phyloP scores from a whole-genome alignment of 257 asterid species.

The Ballota nigra region DNA sequence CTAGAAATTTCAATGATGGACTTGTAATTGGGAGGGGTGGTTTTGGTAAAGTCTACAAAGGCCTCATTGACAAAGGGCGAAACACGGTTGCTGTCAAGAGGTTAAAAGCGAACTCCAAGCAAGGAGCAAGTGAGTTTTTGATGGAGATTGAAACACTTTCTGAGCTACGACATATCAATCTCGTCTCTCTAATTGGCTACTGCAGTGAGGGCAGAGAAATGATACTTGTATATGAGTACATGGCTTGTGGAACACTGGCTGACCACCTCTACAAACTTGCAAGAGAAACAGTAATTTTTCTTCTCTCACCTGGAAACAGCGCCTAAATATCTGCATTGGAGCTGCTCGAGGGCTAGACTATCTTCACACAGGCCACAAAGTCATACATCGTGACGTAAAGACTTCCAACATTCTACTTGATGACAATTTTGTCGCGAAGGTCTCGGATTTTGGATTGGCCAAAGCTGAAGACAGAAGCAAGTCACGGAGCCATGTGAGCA shows the following conservation, averaged over 20 bases:
- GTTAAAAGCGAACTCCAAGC: slow-evolving; percentile 30
- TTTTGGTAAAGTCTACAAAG: no score
- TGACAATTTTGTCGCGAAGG: slow-evolving; percentile 43
- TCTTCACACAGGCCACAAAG: slow-evolving; percentile 40
- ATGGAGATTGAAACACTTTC: slow-evolving; percentile 18
- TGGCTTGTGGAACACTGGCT: slow-evolving; percentile 14
- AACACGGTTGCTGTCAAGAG: slow-evolving; percentile 45
- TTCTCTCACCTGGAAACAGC: slow-evolving; percentile 15
- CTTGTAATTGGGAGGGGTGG: slow-evolving; percentile 5
- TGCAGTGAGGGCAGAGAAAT: slow-evolving; percentile 10
- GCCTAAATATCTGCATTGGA: slow-evolving; percentile 35
- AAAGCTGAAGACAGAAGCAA: slow-evolving; percentile 37
- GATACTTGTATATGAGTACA: slow-evolving; percentile 20
- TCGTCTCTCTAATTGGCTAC: slow-evolving; percentile 10
- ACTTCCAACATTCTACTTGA: no score
- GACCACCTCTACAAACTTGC: slow-evolving; percentile 17
- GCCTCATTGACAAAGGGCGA: slow-evolving; percentile 4
- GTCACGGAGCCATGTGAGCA: slow-evolving; percentile 1
- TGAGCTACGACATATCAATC: slow-evolving; percentile 9
- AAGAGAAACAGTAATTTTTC: not conserved
- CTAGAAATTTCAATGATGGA: slow-evolving; percentile 12
- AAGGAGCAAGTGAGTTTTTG: slow-evolving; percentile 18
- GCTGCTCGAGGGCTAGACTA: slow-evolving; percentile 50
- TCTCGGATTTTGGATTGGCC: slow-evolving; percentile 62
- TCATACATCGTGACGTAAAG: slow-evolving; percentile 53